A percentile compares a stretch with the other conserved stretches of the same genome.
Conservation (phyloP, 2,329 filamentous ascomycete genomes). For the Zopfia rhizophila region DNA sequence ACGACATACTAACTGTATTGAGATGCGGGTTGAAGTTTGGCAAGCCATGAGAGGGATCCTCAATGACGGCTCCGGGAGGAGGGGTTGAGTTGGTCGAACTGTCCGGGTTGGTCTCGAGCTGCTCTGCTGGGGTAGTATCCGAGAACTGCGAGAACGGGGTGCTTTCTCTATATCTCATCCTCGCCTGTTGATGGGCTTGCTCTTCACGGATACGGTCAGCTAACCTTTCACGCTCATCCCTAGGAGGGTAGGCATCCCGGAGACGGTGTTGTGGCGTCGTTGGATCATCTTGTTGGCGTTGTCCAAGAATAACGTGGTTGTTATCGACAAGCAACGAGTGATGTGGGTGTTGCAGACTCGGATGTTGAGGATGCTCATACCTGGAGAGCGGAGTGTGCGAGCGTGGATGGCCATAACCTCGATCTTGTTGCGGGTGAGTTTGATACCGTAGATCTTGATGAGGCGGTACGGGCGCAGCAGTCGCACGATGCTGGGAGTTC, state of each 20-base stretch:
- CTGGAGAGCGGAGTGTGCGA: slow-evolving; percentile 48
- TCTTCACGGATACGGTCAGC: slow-evolving; percentile 45
- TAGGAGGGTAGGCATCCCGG: slow-evolving; percentile 32
- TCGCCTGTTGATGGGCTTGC: slow-evolving; percentile 24
- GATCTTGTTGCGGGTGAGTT: slow-evolving; percentile 36
- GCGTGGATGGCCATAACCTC: slow-evolving; percentile 39
- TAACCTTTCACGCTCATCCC: slow-evolving; percentile 33
- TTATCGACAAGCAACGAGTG: slow-evolving; percentile 42
- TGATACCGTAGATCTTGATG: slow-evolving; percentile 44
- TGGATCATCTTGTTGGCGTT: slow-evolving; percentile 43
- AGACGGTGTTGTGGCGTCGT: slow-evolving; percentile 36
- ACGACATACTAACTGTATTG: slow-evolving; percentile 57
- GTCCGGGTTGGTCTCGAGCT: slow-evolving; percentile 77
- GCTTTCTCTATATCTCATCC: too few species aligned
- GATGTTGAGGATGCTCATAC: slow-evolving; percentile 39
- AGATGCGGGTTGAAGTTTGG: slow-evolving; percentile 51
- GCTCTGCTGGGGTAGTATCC: too few species aligned
- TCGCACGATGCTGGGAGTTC: slow-evolving; percentile 25
- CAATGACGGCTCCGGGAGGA: slow-evolving; percentile 56
- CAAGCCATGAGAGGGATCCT: slow-evolving; percentile 45
- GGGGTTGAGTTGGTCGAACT: slow-evolving; percentile 71
- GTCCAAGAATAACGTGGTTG: slow-evolving; percentile 37
- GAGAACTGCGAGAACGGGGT: too few species aligned
- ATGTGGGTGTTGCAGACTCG: slow-evolving; percentile 44
- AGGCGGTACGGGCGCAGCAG: slow-evolving; percentile 26